These are phyloP conservation scores for Pelargonium fulgidum DNA, from an alignment of 441 rosid species.

Conservation along the genomic window DNA sequence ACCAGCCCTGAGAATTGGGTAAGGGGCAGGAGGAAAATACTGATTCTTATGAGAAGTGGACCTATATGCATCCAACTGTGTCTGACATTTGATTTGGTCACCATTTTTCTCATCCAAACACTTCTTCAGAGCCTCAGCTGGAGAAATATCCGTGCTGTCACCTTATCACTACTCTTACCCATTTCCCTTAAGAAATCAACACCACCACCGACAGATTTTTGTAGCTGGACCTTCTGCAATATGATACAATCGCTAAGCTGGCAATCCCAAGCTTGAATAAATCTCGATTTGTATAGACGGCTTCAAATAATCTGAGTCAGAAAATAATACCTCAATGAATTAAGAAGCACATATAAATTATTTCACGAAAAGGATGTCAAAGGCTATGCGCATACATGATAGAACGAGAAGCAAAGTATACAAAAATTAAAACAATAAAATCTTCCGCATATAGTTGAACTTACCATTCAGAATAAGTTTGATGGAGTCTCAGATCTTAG, in stretches of 20 bases:
- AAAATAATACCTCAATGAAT: too few relatives aligned
- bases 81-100: conserved; percentile 2
- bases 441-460: neutral
- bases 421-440: too few relatives aligned
- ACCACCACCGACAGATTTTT: too few relatives aligned
- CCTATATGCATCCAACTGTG: conserved; percentile 8
- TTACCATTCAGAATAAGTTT: neutral
- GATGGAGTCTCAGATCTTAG: neutral
- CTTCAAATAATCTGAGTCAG: too few relatives aligned
- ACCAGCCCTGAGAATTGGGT: conserved; percentile 7
- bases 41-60: conserved; percentile 2
- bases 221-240: too few relatives aligned
- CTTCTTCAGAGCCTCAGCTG: conserved; percentile 1
- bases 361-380: too few relatives aligned
- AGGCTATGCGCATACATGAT: too few relatives aligned
- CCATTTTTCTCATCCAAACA: conserved; percentile 10
- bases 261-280: too few relatives aligned
- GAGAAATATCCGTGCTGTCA: neutral
- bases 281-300: too few relatives aligned
- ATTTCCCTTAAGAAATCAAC: neutral
- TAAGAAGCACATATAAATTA: too few relatives aligned
- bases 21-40: neutral
- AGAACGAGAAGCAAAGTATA: too few relatives aligned
- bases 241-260: too few relatives aligned
- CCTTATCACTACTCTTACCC: neutral